phyloP scores from a whole-genome alignment of 2,329 filamentous ascomycete genomes.

The Ophiocordyceps camponoti-saundersi region DNA sequence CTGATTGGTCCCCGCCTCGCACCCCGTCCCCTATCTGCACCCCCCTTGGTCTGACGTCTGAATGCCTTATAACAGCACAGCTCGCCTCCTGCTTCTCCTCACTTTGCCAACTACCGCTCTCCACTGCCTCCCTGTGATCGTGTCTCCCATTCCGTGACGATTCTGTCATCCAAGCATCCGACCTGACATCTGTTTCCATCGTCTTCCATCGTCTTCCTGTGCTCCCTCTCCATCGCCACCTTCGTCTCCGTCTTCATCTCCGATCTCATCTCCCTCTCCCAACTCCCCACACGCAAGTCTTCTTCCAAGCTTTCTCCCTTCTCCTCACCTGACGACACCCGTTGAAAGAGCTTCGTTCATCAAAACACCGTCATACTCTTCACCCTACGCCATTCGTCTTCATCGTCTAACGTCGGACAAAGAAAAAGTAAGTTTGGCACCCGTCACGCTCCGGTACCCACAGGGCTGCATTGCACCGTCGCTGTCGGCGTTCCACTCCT shows the following conservation, averaged over 20 bases:
- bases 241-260: not conserved
- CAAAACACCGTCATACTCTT: not conserved
- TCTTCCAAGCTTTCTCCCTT: not conserved
- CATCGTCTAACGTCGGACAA: not conserved
- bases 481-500: not conserved
- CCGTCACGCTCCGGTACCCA: not conserved
- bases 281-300: not conserved
- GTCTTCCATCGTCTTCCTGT: too few relatives aligned
- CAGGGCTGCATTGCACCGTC: not conserved
- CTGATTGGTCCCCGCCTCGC: not conserved
- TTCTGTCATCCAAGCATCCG: too few relatives aligned
- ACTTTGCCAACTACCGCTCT: not conserved
- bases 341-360: not conserved
- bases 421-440: not conserved
- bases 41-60: not conserved
- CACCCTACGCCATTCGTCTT: not conserved
- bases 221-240: too few relatives aligned
- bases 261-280: not conserved
- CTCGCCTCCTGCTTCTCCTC: not conserved
- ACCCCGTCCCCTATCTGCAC: not conserved
- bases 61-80: not conserved
- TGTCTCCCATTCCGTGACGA: too few relatives aligned
- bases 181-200: too few relatives aligned
- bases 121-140: not conserved
- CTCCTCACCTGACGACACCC: not conserved